Base-by-base conservation (phyloP, 768 basidiomycete genomes). In the Kwoniella botswanensis region DNA sequence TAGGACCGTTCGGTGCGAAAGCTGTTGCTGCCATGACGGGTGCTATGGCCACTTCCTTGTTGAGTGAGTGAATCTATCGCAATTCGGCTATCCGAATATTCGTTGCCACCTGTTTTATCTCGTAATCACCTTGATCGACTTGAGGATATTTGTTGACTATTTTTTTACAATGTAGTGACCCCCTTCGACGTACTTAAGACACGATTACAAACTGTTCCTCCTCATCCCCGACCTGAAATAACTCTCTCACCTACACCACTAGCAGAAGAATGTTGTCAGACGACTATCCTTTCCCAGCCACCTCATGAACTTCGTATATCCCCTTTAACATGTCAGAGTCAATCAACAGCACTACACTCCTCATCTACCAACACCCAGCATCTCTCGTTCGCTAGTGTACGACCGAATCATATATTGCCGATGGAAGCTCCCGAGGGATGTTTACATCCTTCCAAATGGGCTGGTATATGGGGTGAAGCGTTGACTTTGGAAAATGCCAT, bases 131-230 rank as follows among this genome's bases (percentile, higher is more conserved):
- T 61, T 63, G 13, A 5, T 24, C 26, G 46, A 57, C 12, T 29
- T 53, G 24, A 24, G 15, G 54, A n/a, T 21, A 15, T 35, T 13
- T 52, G 24, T 50, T 54, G 29, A 60, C 9, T 3, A 26, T 10
- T 3, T 1, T 35, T 13, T 53, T 12, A 26, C 35, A 35, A 35
- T 65, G 13, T 81, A 98, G 96, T 99, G 97, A 98, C 96, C 2
- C 97, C 97, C 3, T 99, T 99, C 83, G 97, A 99, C 84, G 94
- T 99, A 65, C 88, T 98, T 75, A 98, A 98, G 84, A 98, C 96
- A 13, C 89, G 97, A 35, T 86, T 99, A 18, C 97, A 99, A 83
- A 98, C 97, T 92, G 76, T 71, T 53, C 73, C 67, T 64, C 72
- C 80, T 22, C 64, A 72, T 67, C 81, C 67, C 63, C 72, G 68